Base-by-base conservation (phyloP, 208 protist species). In the Entamoeba histolytica region DNA sequence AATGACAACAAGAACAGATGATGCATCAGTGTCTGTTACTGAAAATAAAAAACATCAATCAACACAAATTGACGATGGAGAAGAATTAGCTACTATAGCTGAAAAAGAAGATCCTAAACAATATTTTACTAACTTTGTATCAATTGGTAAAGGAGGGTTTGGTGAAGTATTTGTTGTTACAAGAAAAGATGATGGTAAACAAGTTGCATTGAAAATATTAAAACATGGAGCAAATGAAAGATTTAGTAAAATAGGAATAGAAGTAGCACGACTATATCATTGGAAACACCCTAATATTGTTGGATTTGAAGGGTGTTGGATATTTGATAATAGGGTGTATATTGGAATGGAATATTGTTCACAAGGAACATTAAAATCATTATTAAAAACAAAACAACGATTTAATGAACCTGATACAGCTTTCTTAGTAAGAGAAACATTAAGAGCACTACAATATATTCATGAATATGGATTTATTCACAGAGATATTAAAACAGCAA, bases 401-500 rank as follows among this genome's bases (percentile, higher is more conserved):
- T 6, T 92, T 0, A 0, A 0, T 5, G 0, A 6, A 8, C 14
- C 0, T 28, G 91, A 92, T 47, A 19, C 5, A 15, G 91, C 44
- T 31, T 92, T 15, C 51, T 0, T 94, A 7, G 10, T 94, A 92
- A 0, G 3, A 12, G 0, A 92, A 1, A 12, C 92, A 0, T 55
- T 94, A 69, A 55, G 4, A 5, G 92, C 3, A 7, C 8, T 93
- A 23, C 14, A 87, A 39, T 93, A 49, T 50, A 93, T 93, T 39
- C 92, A 93, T 7, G 1, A 17, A 12, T 39, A 93, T 35, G 55
- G 57, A 44, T 51, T 94, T 44, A 93, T 78, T 55, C 94, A 95
- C 49, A 52, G 95, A 31, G 94, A 96, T 73, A 91, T 96, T 35
- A 96, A 96, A 92, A 91, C 94, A 39, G 93, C 92, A 39, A 96